These are phyloP conservation scores for Dendrothele bispora DNA, from an alignment of 768 basidiomycete species.

Conservation along the genomic window DNA sequence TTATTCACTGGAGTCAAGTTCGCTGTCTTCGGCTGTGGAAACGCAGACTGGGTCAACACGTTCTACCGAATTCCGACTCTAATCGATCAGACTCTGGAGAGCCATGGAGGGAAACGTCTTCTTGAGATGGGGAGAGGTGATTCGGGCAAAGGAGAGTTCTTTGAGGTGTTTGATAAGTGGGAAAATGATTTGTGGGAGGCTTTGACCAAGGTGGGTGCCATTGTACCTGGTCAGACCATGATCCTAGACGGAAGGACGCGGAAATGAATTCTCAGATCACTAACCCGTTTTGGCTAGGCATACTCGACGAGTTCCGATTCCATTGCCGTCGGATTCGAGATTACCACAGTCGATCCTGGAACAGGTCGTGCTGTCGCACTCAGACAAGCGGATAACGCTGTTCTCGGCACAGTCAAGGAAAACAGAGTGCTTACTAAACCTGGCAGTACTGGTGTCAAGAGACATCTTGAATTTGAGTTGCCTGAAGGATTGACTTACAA, in stretches of 20 bases:
- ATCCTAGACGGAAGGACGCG: background rate
- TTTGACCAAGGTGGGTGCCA: constrained; percentile 29
- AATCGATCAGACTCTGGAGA: constrained; percentile 33
- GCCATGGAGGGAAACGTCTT: constrained; percentile 35
- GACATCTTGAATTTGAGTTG: constrained; percentile 43
- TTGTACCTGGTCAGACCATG: background rate
- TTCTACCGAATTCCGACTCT: constrained; percentile 46
- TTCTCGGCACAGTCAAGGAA: constrained; percentile 37
- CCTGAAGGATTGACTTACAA: constrained; percentile 37
- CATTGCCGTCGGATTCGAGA: constrained; percentile 19
- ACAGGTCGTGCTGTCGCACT: constrained; percentile 33
- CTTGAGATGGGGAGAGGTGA: constrained; percentile 40
- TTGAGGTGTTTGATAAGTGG: constrained; percentile 45
- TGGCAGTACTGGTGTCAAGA: constrained; percentile 36
- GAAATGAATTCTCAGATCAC: background rate
- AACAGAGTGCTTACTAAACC: constrained; percentile 38
- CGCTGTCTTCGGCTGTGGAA: constrained; percentile 51
- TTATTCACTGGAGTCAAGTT: constrained; percentile 35
- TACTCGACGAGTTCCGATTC: constrained; percentile 24
- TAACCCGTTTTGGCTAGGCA: constrained; percentile 19
- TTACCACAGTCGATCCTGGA: constrained; percentile 30
- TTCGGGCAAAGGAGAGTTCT: constrained; percentile 40
- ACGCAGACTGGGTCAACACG: constrained; percentile 48
- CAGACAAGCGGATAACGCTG: constrained; percentile 35
- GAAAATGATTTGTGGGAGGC: constrained; percentile 37